Evolutionary conservation across 1,139 yeast genomes (phyloP).

Genomic region (Pichia sp.): DNA sequence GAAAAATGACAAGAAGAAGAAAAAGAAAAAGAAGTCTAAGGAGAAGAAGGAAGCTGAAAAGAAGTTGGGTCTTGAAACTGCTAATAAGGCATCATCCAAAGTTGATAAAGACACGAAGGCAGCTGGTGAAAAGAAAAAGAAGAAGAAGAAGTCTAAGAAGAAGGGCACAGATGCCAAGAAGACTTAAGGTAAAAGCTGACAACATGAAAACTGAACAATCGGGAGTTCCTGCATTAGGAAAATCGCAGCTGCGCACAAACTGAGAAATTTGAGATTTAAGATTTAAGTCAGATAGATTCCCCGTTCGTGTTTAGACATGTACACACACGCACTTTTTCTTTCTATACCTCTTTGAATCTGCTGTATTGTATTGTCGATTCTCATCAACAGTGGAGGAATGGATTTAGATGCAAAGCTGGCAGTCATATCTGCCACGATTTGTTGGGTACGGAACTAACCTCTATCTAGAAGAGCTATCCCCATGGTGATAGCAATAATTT

Average conservation of each 20-base stretch:
- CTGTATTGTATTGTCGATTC: too few relatives aligned
- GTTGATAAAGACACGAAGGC: not conserved
- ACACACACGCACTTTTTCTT: too few relatives aligned
- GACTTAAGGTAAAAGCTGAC: not conserved
- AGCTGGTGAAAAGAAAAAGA: not conserved
- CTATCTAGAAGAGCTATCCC: too few relatives aligned
- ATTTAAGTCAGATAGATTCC: too few relatives aligned
- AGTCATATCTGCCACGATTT: constrained; percentile 7
- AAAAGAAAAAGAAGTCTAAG: not conserved
- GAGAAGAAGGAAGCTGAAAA: not conserved
- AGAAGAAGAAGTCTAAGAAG: constrained; percentile 5
- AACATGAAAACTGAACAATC: not conserved
- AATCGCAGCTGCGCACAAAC: too few relatives aligned
- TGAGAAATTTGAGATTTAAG: too few relatives aligned
- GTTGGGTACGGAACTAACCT: constrained; percentile 14
- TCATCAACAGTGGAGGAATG: not conserved
- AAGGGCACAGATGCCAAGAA: too few relatives aligned
- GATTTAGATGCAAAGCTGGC: constrained; percentile 9
- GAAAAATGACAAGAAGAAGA: constrained; percentile 5
- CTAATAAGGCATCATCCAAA: not conserved
- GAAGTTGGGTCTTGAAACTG: not conserved
- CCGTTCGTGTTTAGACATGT: too few relatives aligned
- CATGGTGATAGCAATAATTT: too few relatives aligned
- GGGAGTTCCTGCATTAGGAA: not conserved
- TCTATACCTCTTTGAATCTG: too few relatives aligned